These are phyloP conservation scores for Parastagonospora nodorum DNA, from an alignment of 2,329 filamentous ascomycete genomes.

Conservation along the genomic window DNA sequence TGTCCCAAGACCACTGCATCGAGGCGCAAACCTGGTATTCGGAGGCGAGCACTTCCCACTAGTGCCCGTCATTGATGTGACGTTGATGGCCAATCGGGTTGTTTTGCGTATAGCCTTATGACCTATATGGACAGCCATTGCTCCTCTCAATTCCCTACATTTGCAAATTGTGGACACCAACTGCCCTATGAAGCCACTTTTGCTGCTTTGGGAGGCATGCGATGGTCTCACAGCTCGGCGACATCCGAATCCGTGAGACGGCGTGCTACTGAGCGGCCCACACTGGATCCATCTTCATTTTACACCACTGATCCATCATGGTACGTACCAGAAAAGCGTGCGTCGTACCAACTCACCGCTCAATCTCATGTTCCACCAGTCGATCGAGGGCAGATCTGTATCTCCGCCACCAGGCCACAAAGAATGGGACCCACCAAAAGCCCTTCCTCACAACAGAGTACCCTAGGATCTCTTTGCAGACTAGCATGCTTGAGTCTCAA, in stretches of 20 bases:
- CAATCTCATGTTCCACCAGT: conserved; percentile 18
- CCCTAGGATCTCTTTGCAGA: not conserved
- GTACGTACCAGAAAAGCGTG: conserved; percentile 17
- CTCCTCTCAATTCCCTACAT: conserved; percentile 3
- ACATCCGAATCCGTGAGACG: conserved; percentile 23
- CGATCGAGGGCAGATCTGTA: conserved; percentile 1
- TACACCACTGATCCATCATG: conserved; percentile 14
- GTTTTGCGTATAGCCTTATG: conserved; percentile 31
- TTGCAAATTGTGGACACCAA: conserved; percentile 3
- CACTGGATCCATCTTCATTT: conserved; percentile 23
- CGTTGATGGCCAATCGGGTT: conserved; percentile 24
- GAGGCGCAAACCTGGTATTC: conserved; percentile 22
- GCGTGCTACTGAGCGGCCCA: conserved; percentile 7
- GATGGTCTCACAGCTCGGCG: conserved; percentile 29
- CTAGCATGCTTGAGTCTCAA: not conserved
- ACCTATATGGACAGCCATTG: conserved; percentile 1
- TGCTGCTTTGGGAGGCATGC: conserved; percentile 18
- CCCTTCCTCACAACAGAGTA: not conserved
- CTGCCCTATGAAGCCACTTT: conserved; percentile 13
- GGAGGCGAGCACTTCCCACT: conserved; percentile 17
- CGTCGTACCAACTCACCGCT: conserved; percentile 33
- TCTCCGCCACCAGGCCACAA: not conserved
- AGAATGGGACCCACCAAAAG: not conserved
- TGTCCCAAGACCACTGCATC: conserved; percentile 16
- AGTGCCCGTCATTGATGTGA: conserved; percentile 20